Percentiles rank a stretch among this genome's conserved stretches.
Evolutionary conservation across 1,284 basidiomycete genomes (phyloP).

Genomic region (Pseudozyma sp.): DNA sequence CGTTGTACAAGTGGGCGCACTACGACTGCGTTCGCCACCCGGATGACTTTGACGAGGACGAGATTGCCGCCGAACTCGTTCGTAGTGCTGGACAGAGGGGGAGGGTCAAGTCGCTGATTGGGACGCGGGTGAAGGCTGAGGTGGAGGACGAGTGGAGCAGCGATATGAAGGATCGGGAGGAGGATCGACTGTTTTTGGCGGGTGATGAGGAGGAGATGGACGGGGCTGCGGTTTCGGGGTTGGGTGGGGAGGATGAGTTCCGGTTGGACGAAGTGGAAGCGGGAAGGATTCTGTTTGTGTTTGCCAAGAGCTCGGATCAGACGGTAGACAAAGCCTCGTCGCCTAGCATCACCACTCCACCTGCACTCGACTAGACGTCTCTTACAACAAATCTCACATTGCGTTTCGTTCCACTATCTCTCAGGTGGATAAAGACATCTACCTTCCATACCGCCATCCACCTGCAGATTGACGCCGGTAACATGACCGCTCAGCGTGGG

Average conservation of each 20-base stretch:
- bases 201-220: slow-evolving; percentile 4
- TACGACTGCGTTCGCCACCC: slow-evolving; percentile 72
- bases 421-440: slow-evolving; percentile 56
- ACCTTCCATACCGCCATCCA: slow-evolving; percentile 83
- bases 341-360: slow-evolving; percentile 5
- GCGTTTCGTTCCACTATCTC: background rate
- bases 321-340: slow-evolving; percentile 10
- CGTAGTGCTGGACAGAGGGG: slow-evolving; percentile 3
- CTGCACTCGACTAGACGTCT: slow-evolving; percentile 8
- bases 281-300: slow-evolving; percentile 50
- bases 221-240: background rate
- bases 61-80: slow-evolving; percentile 27
- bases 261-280: slow-evolving; percentile 27
- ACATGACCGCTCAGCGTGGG: slow-evolving; percentile 77
- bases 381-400: background rate
- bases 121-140: slow-evolving; percentile 16
- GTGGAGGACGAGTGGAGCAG: slow-evolving; percentile 32
- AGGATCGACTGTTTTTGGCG: slow-evolving; percentile 29
- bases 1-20: slow-evolving; percentile 88
- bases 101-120: background rate
- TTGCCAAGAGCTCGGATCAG: slow-evolving; percentile 43
- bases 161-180: slow-evolving; percentile 28
- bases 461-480: slow-evolving; percentile 78
- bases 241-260: slow-evolving; percentile 9
- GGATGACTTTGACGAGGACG: slow-evolving; percentile 34